These are phyloP conservation scores for Combretum micranthum DNA, from an alignment of 345 rosid genomes.

Conservation along the genomic window DNA sequence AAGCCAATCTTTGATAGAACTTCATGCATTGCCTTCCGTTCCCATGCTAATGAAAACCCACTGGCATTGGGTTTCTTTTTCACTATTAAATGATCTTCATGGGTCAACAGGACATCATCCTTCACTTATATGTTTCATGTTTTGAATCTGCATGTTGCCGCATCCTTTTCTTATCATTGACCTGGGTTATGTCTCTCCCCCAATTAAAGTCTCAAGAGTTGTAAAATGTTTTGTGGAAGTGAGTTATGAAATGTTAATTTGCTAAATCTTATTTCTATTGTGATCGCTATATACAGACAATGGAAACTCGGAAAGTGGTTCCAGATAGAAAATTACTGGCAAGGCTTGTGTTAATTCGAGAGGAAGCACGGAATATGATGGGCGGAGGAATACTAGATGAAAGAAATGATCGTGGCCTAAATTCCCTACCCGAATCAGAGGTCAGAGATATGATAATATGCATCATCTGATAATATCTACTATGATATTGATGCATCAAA, in stretches of 20 bases:
- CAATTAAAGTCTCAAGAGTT: background rate
- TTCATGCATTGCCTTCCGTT: no score
- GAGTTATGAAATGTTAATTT: background rate
- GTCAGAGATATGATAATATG: slow-evolving; percentile 21
- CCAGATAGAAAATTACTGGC: slow-evolving; percentile 86
- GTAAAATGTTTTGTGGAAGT: background rate
- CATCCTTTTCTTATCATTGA: no score
- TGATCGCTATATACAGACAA: slow-evolving; percentile 38
- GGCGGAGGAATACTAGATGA: slow-evolving; percentile 95
- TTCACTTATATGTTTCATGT: no score
- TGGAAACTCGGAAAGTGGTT: slow-evolving; percentile 81
- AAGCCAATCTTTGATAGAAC: no score
- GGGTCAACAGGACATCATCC: no score
- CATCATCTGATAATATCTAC: background rate
- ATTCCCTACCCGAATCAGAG: slow-evolving; percentile 90
- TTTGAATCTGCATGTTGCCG: no score
- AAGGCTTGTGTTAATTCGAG: slow-evolving; percentile 83
- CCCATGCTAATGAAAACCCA: no score
- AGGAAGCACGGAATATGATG: slow-evolving; percentile 94
- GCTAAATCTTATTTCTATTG: background rate
- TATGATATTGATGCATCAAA: background rate
- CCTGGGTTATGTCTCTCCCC: no score
- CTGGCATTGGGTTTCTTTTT: no score
- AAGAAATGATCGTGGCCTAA: slow-evolving; percentile 91
- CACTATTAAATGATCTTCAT: no score